phyloP scores from a whole-genome alignment of 73 alveolate genomes.

The Paramecium tetraurelia region DNA sequence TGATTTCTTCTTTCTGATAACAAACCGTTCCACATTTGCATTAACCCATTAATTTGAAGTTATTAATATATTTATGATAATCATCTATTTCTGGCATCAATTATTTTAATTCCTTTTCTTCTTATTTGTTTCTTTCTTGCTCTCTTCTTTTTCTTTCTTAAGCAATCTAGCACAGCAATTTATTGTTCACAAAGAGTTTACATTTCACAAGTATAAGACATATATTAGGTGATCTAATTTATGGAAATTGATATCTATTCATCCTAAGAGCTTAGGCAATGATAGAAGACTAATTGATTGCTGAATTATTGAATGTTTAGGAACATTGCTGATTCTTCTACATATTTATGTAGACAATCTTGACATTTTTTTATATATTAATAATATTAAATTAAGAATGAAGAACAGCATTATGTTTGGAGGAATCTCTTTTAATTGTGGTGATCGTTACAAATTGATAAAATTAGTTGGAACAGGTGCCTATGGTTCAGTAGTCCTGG shows the following conservation, averaged over 20 bases:
- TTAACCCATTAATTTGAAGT: not conserved
- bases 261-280: not conserved
- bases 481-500: conserved; percentile 89
- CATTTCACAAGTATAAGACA: no score
- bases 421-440: conserved; percentile 47
- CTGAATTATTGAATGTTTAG: not conserved
- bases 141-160: not conserved
- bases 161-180: not conserved
- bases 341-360: not conserved
- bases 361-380: not conserved
- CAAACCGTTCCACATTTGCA: not conserved
- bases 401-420: not conserved
- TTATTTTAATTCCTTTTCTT: not conserved
- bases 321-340: not conserved
- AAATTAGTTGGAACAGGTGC: conserved; percentile 78
- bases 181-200: not conserved
- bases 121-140: not conserved
- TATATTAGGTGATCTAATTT: no score
- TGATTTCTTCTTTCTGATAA: not conserved
- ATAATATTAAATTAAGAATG: not conserved
- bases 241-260: not conserved
- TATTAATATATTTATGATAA: not conserved
- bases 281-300: not conserved
- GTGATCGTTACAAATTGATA: conserved; percentile 31
- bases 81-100: not conserved